Conservation (phyloP, 2,329 filamentous ascomycete genomes). For the Phyllosticta citrichinensis region DNA sequence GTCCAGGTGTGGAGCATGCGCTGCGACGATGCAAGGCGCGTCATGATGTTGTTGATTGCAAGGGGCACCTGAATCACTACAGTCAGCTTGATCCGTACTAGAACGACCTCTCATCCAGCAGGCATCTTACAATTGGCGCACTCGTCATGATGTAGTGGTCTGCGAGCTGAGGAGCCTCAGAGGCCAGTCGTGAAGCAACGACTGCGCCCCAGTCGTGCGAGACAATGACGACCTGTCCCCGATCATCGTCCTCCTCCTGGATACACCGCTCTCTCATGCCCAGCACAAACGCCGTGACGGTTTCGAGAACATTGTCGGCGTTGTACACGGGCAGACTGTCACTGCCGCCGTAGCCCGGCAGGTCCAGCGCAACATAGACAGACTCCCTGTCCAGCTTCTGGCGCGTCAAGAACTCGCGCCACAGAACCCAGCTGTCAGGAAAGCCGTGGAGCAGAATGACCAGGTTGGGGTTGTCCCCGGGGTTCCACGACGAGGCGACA, state of each 20-base stretch:
- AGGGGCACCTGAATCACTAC: background rate
- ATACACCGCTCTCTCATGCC: conserved; percentile 33
- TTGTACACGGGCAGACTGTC: conserved; percentile 42
- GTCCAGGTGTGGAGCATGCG: conserved; percentile 43
- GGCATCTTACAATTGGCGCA: conserved; percentile 39
- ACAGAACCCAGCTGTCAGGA: conserved; percentile 48
- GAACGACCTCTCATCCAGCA: background rate
- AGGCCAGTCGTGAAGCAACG: conserved; percentile 45
- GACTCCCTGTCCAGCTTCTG: conserved; percentile 20
- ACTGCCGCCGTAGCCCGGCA: conserved; percentile 50
- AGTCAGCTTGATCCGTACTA: background rate
- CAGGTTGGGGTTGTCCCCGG: conserved; percentile 20
- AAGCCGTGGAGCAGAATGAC: conserved; percentile 51
- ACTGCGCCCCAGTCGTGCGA: conserved; percentile 48
- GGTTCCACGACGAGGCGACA: conserved; percentile 29
- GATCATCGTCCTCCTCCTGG: conserved; percentile 9
- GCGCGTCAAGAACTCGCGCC: conserved; percentile 37
- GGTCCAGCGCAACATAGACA: conserved; percentile 44
- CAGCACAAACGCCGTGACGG: conserved; percentile 43
- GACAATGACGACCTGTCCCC: conserved; percentile 34
- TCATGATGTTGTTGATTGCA: conserved; percentile 2
- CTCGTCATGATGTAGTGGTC: conserved; percentile 47
- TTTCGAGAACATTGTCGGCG: conserved; percentile 42
- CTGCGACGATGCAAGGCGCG: conserved; percentile 31
- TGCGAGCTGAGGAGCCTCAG: conserved; percentile 46